Evolutionary conservation across 2,329 filamentous ascomycete species (phyloP), one percentile per base, ranked within the genome.

Genomic region (Pestalotiopsis sp.): DNA sequence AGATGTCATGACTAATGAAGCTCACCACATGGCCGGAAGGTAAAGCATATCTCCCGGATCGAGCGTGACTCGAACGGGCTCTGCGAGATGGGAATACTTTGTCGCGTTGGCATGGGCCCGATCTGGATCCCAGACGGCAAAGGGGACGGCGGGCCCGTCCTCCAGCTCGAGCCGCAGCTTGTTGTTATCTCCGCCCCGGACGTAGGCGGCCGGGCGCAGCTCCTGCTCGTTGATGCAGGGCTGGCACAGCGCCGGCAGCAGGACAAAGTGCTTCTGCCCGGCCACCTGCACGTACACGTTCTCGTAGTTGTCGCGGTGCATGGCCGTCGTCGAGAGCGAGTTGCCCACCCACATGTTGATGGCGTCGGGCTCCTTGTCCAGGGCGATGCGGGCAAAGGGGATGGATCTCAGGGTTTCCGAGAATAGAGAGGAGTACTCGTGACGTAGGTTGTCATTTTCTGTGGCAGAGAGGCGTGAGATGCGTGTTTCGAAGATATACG

Each of bases 311-410:
- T 96, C 93, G 74, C 91, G 92, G 80, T 96, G 93, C 66, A 94
- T 78, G 0, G 91, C 90, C 0, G 92, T 94, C 1, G 87, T 84
- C 30, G 89, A 92, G 48, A 82, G 83, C 1, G 88, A 88, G 79
- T 93, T 92, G 66, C 93, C 93, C 63, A 96, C 89, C 93, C 93
- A 95, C 74, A 96, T 84, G 75, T 96, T 96, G 69, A 94, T 86
- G 14, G 93, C 93, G 70, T 96, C 93, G 0, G 92, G 91, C 0
- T 80, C 75, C 62, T 85, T 83, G 52, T 86, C 81, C 0, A 95
- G 86, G 0, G 92, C 92, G 69, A 93, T 89, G 35, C 90, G 86
- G 0, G 92, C 92, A 76, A 92, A 96, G 1, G 91, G 85, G 60
- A 95, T 89, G 66, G 86, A 85, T 2, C 78, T 78, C 11, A 89